These are phyloP conservation scores for Cytospora paraplurivora DNA, from an alignment of 2,329 filamentous ascomycete species.

Conservation along the genomic window DNA sequence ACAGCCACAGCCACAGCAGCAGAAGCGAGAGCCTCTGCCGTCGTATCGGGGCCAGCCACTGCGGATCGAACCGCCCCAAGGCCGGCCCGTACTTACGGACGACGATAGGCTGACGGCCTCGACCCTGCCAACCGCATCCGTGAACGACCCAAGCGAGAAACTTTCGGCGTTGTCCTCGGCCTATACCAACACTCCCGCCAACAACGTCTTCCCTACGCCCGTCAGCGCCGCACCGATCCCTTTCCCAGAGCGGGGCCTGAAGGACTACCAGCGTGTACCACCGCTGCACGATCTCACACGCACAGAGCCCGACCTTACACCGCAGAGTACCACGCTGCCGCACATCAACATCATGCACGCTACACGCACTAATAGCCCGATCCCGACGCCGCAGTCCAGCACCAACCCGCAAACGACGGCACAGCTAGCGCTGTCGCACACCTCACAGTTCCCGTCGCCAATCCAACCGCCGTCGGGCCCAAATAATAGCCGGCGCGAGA, in stretches of 20 bases:
- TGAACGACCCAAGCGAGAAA: conserved; percentile 58
- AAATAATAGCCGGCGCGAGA: conserved; percentile 60
- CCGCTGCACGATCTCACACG: conserved; percentile 61
- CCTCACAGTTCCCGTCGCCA: conserved; percentile 46
- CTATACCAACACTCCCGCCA: conserved; percentile 51
- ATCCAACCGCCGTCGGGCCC: conserved; percentile 37
- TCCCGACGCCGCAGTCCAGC: conserved; percentile 42
- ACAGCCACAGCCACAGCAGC: conserved; percentile 37
- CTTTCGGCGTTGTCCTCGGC: conserved; percentile 56
- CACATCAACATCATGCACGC: conserved; percentile 60
- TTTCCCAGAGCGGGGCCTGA: conserved; percentile 53
- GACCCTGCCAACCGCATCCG: conserved; percentile 59
- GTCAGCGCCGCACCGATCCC: conserved; percentile 55
- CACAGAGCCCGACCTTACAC: conserved; percentile 57
- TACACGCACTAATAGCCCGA: conserved; percentile 52
- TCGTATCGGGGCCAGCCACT: conserved; percentile 63
- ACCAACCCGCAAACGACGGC: conserved; percentile 56
- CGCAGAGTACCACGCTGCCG: conserved; percentile 54
- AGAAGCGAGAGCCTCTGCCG: conserved; percentile 59
- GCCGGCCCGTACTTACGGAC: conserved; percentile 56
- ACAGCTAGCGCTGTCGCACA: conserved; percentile 59
- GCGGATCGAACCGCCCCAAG: conserved; percentile 65
- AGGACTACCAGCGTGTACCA: conserved; percentile 61
- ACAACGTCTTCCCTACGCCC: conserved; percentile 63
- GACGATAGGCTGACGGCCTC: conserved; percentile 63